A percentile compares a stretch with the other conserved stretches of the same genome.
These are phyloP conservation scores for Fusarium lateritium DNA, from an alignment of 2,329 filamentous ascomycete genomes.

Conservation along the genomic window DNA sequence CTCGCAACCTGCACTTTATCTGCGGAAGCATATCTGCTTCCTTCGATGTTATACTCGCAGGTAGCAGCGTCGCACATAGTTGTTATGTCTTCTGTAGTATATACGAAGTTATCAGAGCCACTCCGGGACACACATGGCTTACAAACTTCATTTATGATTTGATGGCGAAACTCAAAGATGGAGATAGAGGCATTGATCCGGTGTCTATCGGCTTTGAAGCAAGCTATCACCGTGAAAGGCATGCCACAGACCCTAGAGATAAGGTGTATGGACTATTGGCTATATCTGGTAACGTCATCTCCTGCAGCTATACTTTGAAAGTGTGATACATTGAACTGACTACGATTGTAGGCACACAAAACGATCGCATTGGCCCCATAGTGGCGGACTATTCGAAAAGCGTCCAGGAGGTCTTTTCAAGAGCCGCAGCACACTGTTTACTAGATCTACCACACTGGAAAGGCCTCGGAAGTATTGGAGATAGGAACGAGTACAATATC, in stretches of 20 bases:
- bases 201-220: constrained; percentile 6
- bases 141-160: constrained; percentile 10
- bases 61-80: background rate
- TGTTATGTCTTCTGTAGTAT: constrained; percentile 2
- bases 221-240: constrained; percentile 2
- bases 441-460: background rate
- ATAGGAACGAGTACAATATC: background rate
- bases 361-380: background rate
- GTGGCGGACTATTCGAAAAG: constrained; percentile 10
- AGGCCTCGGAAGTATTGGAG: background rate
- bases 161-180: constrained; percentile 1
- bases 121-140: background rate
- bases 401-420: constrained; percentile 1
- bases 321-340: background rate
- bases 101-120: background rate
- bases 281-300: background rate
- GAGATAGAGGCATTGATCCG: background rate
- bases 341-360: background rate
- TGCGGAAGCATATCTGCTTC: constrained; percentile 5
- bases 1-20: constrained; percentile 8
- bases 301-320: rapidly evolving
- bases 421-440: constrained; percentile 8
- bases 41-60: background rate
- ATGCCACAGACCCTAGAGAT: constrained; percentile 7
- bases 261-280: constrained; percentile 4